phyloP scores from a whole-genome alignment of 768 basidiomycete genomes.

The Suillus spraguei region DNA sequence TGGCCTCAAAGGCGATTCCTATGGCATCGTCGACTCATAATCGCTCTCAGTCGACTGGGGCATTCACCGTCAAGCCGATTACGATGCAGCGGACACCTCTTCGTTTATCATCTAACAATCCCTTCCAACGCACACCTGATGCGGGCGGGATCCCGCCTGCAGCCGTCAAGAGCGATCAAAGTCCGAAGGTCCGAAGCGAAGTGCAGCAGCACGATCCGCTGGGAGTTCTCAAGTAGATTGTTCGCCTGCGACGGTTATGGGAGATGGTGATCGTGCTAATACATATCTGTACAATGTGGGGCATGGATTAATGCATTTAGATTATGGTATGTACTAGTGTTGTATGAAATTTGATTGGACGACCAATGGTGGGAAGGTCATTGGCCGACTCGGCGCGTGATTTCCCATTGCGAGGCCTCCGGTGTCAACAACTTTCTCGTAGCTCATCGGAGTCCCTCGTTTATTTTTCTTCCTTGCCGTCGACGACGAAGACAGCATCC shows the following conservation, averaged over 20 bases:
- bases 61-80: conserved; percentile 14
- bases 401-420: conserved; percentile 11
- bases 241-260: background rate
- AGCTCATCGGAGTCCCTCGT: conserved; percentile 17
- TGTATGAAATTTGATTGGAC: conserved; percentile 11
- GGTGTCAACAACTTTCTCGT: conserved; percentile 19
- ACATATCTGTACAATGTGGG: background rate
- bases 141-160: conserved; percentile 14
- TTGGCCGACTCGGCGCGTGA: conserved; percentile 14
- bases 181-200: conserved; percentile 17
- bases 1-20: conserved; percentile 13
- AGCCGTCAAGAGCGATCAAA: conserved; percentile 7
- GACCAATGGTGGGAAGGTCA: conserved; percentile 9
- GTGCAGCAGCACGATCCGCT: conserved; percentile 34
- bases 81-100: conserved; percentile 23
- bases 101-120: conserved; percentile 30
- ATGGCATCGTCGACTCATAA: conserved; percentile 10
- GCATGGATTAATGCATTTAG: background rate
- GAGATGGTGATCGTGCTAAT: background rate
- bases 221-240: conserved; percentile 29
- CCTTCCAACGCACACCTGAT: conserved; percentile 29
- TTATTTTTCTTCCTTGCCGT: conserved; percentile 8
- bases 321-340: background rate
- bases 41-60: conserved; percentile 19
- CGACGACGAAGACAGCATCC: conserved; percentile 30